A percentile compares a stretch with the other conserved stretches of the same genome.
Evolutionary conservation across 2,329 filamentous ascomycete species (phyloP).

Genomic region (Sporothrix mexicana): DNA sequence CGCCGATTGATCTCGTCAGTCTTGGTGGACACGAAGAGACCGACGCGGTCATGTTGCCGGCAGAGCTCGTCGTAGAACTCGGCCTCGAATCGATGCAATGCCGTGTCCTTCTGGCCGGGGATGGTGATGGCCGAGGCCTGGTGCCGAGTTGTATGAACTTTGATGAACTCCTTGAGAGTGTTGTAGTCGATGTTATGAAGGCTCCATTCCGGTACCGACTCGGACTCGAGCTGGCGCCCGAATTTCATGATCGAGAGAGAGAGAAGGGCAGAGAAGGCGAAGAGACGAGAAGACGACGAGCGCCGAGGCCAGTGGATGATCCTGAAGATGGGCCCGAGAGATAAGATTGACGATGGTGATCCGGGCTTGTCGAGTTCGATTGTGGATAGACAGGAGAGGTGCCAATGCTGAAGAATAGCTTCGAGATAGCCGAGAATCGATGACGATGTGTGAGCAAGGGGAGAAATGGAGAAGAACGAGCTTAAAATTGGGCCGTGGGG

Average conservation of each 20-base stretch:
- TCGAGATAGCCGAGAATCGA: background rate
- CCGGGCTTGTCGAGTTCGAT: background rate
- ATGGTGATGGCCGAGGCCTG: constrained; percentile 74
- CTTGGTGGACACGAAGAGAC: constrained; percentile 80
- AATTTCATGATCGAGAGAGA: constrained; percentile 67
- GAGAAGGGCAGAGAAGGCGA: no score
- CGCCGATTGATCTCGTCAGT: constrained; percentile 76
- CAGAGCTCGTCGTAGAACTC: constrained; percentile 73
- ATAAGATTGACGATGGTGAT: background rate
- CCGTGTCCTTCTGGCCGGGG: constrained; percentile 69
- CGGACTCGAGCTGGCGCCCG: constrained; percentile 72
- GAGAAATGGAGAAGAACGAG: constrained; percentile 15
- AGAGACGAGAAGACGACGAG: background rate
- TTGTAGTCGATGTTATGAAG: constrained; percentile 90
- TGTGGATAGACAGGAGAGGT: background rate
- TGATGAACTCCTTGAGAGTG: constrained; percentile 83
- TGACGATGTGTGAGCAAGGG: constrained; percentile 16
- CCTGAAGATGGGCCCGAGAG: background rate
- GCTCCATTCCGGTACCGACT: constrained; percentile 83
- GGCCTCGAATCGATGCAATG: constrained; percentile 69
- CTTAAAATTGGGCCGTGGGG: constrained; percentile 27
- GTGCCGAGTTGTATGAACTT: constrained; percentile 74
- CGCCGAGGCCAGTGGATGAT: background rate
- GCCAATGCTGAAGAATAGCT: constrained; percentile 2
- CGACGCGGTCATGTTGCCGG: constrained; percentile 76